Evolutionary conservation across 441 rosid species (phyloP).

Genomic region (Jatropha multifida): DNA sequence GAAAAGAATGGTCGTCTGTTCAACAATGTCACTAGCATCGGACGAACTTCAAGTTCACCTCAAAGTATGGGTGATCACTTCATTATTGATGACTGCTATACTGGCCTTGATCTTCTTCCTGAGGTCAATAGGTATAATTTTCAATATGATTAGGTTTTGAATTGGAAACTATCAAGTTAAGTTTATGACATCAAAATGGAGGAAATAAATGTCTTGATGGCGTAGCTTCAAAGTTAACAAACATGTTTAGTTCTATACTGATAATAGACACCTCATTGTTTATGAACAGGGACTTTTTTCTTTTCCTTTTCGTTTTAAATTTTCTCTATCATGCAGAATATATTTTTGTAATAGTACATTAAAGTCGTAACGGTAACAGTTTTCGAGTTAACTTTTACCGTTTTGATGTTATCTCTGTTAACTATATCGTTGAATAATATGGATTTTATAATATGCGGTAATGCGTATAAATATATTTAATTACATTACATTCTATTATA

Average conservation of each 20-base stretch:
- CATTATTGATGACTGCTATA: constrained; percentile 35
- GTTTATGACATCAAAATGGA: not conserved
- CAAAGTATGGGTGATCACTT: constrained; percentile 20
- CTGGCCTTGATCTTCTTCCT: constrained; percentile 36
- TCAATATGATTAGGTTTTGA: constrained; percentile 13
- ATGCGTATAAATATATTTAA: too few species aligned
- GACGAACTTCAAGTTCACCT: not conserved
- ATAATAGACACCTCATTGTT: not conserved
- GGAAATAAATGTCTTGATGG: not conserved
- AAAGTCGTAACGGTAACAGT: too few species aligned
- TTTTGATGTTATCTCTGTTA: too few species aligned
- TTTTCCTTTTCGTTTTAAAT: not conserved
- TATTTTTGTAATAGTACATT: too few species aligned
- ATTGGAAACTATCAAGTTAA: not conserved
- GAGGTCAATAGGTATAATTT: constrained; percentile 32
- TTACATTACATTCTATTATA: too few species aligned
- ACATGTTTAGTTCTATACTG: not conserved
- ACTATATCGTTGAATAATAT: too few species aligned
- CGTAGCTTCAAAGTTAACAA: too few species aligned
- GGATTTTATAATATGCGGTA: too few species aligned
- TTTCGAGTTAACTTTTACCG: too few species aligned
- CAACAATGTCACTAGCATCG: not conserved
- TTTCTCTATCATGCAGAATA: too few species aligned
- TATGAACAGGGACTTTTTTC: not conserved
- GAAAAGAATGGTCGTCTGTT: not conserved